A percentile compares a stretch with the other conserved stretches of the same genome.
These are phyloP conservation scores for Uromyces viciae-fabae DNA, from an alignment of 1,284 basidiomycete genomes.

Conservation along the genomic window DNA sequence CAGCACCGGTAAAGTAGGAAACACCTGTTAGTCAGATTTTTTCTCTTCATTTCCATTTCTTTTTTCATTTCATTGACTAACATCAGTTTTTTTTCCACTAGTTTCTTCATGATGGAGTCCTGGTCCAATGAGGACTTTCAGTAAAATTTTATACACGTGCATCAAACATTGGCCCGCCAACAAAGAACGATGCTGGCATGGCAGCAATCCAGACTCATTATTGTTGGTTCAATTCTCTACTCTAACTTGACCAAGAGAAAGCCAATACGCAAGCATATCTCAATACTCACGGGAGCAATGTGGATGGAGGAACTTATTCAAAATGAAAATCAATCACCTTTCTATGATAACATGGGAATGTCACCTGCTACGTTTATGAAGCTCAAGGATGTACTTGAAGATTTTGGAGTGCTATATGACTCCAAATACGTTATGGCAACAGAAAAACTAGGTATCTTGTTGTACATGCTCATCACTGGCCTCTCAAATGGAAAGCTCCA, in stretches of 20 bases:
- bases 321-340: not conserved
- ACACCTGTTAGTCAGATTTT: not conserved
- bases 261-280: not conserved
- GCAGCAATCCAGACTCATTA: not conserved
- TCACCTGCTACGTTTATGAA: not conserved
- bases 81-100: not conserved
- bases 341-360: constrained; percentile 8
- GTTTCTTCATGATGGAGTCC: too few relatives aligned
- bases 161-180: not conserved
- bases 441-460: not conserved
- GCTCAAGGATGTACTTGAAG: not conserved
- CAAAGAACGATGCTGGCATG: not conserved
- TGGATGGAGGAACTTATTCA: not conserved
- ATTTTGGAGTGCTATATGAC: not conserved
- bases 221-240: not conserved
- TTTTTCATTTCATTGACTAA: not conserved
- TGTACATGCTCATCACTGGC: constrained; percentile 9
- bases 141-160: not conserved
- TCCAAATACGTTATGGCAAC: not conserved
- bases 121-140: not conserved
- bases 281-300: not conserved
- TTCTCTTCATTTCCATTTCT: not conserved
- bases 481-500: constrained; percentile 11
- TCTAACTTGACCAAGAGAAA: not conserved
- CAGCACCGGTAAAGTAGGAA: not conserved